Evolutionary conservation across 2,329 filamentous ascomycete species (phyloP), one percentile per base, ranked within the genome.

Genomic region (Dothistroma pini): DNA sequence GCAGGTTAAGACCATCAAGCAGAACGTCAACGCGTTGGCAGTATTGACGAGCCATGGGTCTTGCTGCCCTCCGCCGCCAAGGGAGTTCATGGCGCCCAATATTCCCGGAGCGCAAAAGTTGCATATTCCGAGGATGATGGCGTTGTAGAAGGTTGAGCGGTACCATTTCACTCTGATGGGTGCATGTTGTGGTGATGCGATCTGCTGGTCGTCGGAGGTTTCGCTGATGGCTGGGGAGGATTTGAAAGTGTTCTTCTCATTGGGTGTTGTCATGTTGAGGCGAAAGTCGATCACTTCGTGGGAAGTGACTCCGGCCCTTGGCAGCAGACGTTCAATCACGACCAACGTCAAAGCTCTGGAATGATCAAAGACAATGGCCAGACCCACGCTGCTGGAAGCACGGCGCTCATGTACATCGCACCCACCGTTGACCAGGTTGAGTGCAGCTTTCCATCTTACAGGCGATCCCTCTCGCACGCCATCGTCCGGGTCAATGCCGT

Each of bases 1-100:
- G 70, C 88, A 90, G 0, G 86, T 88, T 0, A 91, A 69, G 0
- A 90, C 85, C 88, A 90, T 90, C 8, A 90, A 80, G 52, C 85
- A 86, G 70, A 91, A 91, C 0, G 87, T 89, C 44, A 90, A 73
- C 0, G 88, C 84, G 66, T 91, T 91, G 14, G 86, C 87, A 0
- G 85, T 81, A 68, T 90, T 90, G 54, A 91, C 85, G 1, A 90
- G 79, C 67, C 86, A 81, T 0, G 88, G 88, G 9, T 81, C 80
- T 64, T 86, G 80, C 32, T 84, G 80, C 2, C 89, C 89, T 54
- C 88, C 89, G 1, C 86, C 89, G 10, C 88, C 88, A 0, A 91
- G 81, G 0, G 83, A 86, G 75, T 90, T 90, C 87, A 90, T 89
- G 8, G 71, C 67, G 12, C 81, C 64, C 88, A 88, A 90, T 63